These are phyloP conservation scores for Mortierella hygrophila DNA, from an alignment of 192 early-diverging fungal genomes.

Conservation along the genomic window DNA sequence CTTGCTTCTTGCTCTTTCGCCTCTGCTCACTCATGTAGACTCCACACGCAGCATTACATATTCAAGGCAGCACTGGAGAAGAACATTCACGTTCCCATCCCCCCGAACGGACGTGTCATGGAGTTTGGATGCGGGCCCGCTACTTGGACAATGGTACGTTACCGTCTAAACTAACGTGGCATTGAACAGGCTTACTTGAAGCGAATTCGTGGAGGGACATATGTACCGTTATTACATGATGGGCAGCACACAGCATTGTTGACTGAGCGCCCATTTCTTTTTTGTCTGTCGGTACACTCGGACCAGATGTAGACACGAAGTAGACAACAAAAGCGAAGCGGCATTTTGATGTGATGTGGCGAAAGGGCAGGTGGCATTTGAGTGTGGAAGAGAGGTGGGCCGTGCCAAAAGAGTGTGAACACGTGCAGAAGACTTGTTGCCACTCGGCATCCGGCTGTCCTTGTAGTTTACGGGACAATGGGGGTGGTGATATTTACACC, in stretches of 20 bases:
- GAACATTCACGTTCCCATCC: slow-evolving; percentile 37
- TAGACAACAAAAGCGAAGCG: neutral
- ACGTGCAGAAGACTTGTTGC: neutral
- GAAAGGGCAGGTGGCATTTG: neutral
- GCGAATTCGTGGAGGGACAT: neutral
- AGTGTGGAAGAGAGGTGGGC: neutral
- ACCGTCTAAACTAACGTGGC: neutral
- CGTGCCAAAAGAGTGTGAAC: neutral
- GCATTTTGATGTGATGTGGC: neutral
- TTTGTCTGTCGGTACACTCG: neutral
- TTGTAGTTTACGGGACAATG: neutral
- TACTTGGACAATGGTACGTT: slow-evolving; percentile 32
- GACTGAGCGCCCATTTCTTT: neutral
- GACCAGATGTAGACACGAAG: neutral
- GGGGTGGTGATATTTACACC: neutral
- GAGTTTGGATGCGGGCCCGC: slow-evolving; percentile 30
- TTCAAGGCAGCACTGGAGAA: slow-evolving; percentile 34
- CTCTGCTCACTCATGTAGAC: slow-evolving; percentile 54
- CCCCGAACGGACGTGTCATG: slow-evolving; percentile 28
- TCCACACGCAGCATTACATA: slow-evolving; percentile 48
- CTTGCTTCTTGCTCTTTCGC: neutral
- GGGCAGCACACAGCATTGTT: neutral
- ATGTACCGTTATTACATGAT: neutral
- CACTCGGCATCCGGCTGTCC: neutral
- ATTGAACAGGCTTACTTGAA: neutral